Base-by-base conservation (phyloP, 73 alveolate species). In the Paramecium caudatum region DNA sequence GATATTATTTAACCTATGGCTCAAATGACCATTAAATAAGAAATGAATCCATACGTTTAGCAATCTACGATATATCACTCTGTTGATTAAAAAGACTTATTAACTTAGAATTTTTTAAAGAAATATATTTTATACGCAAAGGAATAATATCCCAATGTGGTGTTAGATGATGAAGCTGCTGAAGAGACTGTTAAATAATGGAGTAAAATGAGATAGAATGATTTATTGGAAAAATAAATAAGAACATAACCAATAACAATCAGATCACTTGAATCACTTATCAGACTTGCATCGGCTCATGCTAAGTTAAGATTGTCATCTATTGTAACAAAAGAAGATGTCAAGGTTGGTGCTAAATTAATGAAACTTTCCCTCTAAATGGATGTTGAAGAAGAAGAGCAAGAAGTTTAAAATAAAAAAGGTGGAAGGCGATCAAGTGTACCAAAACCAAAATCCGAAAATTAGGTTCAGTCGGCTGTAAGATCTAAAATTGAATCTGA, bases 191-290 rank as follows among this genome's bases (percentile, higher is more conserved):
- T 99, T 39, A 80, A 90, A 61, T 70, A 96, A 43, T 98, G 98
- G 95, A 90, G 96, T 10, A 82, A 84, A 61, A 82, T 98, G 82
- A 95, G 99, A 86, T 85, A 88, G 47, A 95, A 96, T 82, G 96
- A 95, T 10, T 85, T 92, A 3, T 96, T 91, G 45, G 96, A 92
- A 12, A 91, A 91, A 48, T 86, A 49, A 69, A 95, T 90, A 8
- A 95, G 94, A 82, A 90, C 93, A 46, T 88, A 95, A 41, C 99
- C 99, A 4, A 92, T 98, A 45, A 98, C 99, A 30, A 98, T 95
- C 33, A 97, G 99, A 96, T 96, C 99, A 0, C 93, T 97, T 17
- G 99, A 98, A 93, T 95, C 99, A 19, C 50, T 98, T 84, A 98
- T 98, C 50, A 88, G 99, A 90, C 87, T 98, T 63, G 92, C 99